These are phyloP conservation scores for Monilinia fructicola DNA, from an alignment of 2,329 filamentous ascomycete genomes.

Conservation along the genomic window DNA sequence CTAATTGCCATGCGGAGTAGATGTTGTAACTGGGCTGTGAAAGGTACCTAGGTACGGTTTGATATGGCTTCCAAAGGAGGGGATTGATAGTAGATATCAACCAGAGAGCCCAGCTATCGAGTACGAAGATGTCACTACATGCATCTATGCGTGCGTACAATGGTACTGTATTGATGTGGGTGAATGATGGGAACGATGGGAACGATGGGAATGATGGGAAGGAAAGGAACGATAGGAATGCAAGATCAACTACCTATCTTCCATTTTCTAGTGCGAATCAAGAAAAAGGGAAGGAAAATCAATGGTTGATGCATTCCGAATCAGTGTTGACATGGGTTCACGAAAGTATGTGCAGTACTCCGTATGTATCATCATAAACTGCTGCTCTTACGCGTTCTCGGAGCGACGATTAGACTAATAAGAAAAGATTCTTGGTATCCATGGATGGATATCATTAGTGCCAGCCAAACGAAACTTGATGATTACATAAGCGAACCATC, in stretches of 20 bases:
- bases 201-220: not conserved
- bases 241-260: too few relatives aligned
- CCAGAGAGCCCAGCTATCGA: not conserved
- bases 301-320: too few relatives aligned
- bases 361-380: too few relatives aligned
- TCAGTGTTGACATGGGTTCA: too few relatives aligned
- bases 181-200: not conserved
- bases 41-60: not conserved
- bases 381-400: too few relatives aligned
- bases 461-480: not conserved
- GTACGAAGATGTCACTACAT: slow-evolving; percentile 14
- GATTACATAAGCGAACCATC: not conserved
- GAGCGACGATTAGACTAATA: too few relatives aligned
- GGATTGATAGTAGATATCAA: too few relatives aligned
- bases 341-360: too few relatives aligned
- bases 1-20: not conserved
- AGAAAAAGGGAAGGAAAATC: too few relatives aligned
- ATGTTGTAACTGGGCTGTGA: not conserved
- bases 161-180: not conserved
- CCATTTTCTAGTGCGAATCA: too few relatives aligned
- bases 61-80: not conserved
- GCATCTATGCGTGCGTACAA: not conserved
- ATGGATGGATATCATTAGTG: not conserved
- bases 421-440: too few relatives aligned
- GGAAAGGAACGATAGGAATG: too few relatives aligned